A percentile compares a stretch with the other conserved stretches of the same genome.
Conservation (phyloP, 495 filamentous ascomycete genomes). For the Haplographium delicatum region DNA sequence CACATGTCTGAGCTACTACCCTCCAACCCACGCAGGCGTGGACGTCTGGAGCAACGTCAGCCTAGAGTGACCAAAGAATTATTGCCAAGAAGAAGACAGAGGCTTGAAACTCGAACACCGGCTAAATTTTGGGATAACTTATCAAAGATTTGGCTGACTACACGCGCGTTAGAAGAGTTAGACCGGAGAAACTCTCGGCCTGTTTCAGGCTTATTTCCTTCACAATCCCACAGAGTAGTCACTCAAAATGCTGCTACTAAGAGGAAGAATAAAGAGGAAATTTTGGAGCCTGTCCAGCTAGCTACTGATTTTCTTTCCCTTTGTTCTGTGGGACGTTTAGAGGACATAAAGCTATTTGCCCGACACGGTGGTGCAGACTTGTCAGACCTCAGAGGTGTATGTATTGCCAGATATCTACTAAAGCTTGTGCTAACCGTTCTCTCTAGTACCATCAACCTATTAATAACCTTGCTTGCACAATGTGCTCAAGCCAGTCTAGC, state of each 20-base stretch:
- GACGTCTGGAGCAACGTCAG: no score
- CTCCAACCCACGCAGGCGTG: no score
- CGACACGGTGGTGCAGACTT: constrained; percentile 15
- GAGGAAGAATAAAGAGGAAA: constrained; percentile 8
- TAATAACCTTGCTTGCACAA: constrained; percentile 7
- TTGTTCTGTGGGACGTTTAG: constrained; percentile 10
- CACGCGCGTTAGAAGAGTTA: constrained; percentile 31
- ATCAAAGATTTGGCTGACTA: constrained; percentile 30
- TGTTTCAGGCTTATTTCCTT: constrained; percentile 4
- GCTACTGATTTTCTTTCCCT: constrained; percentile 5
- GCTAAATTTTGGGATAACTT: constrained; percentile 31
- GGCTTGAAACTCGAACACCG: no score
- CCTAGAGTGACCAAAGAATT: no score
- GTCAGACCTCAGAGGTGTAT: constrained; percentile 13
- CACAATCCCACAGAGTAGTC: constrained; percentile 5
- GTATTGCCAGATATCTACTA: constrained; percentile 8
- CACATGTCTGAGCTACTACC: no score
- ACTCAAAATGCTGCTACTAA: constrained; percentile 9
- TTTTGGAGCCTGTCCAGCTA: background rate
- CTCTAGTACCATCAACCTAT: constrained; percentile 15
- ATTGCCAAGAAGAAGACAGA: no score
- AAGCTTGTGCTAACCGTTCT: constrained; percentile 2
- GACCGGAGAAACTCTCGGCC: constrained; percentile 27
- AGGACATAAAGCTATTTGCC: constrained; percentile 13
- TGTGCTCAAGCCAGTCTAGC: constrained; percentile 2